phyloP scores from a whole-genome alignment of 768 basidiomycete species.

The Solioccasus polychromus region DNA sequence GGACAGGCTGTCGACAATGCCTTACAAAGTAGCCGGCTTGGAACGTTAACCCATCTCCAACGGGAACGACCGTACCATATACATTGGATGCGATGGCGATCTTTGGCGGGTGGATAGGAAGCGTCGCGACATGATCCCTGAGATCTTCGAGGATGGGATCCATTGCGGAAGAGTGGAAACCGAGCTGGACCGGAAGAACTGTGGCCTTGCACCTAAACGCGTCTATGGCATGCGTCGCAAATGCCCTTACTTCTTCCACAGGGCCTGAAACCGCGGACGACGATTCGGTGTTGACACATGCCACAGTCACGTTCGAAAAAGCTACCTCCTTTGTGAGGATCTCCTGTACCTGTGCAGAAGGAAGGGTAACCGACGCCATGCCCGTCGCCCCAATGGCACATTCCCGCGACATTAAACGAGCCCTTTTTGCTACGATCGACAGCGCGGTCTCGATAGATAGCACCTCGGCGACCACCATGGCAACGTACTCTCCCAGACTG shows the following conservation, averaged over 20 bases:
- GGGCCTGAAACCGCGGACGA: slow-evolving; percentile 64
- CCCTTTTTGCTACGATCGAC: slow-evolving; percentile 53
- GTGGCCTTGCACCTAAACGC: slow-evolving; percentile 37
- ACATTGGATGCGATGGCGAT: slow-evolving; percentile 67
- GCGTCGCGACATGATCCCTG: slow-evolving; percentile 32
- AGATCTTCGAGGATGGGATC: slow-evolving; percentile 52
- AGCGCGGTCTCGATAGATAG: slow-evolving; percentile 57
- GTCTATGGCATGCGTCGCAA: slow-evolving; percentile 42
- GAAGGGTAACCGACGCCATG: slow-evolving; percentile 58
- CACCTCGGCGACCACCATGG: slow-evolving; percentile 60
- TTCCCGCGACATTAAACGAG: slow-evolving; percentile 50
- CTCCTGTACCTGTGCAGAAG: slow-evolving; percentile 31
- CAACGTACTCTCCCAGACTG: slow-evolving; percentile 77
- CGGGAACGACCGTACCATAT: slow-evolving; percentile 47
- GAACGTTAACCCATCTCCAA: slow-evolving; percentile 51
- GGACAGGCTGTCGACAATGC: slow-evolving; percentile 58
- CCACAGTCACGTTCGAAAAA: slow-evolving; percentile 43
- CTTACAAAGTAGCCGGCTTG: slow-evolving; percentile 50
- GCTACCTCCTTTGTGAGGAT: slow-evolving; percentile 32
- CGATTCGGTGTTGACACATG: slow-evolving; percentile 60
- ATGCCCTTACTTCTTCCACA: slow-evolving; percentile 36
- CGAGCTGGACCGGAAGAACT: slow-evolving; percentile 54
- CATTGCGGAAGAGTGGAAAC: slow-evolving; percentile 70
- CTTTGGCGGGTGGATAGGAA: slow-evolving; percentile 44
- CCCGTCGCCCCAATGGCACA: slow-evolving; percentile 47